A percentile compares a stretch with the other conserved stretches of the same genome.
phyloP scores from a whole-genome alignment of 2,329 filamentous ascomycete species.

The Xylaria sp. region DNA sequence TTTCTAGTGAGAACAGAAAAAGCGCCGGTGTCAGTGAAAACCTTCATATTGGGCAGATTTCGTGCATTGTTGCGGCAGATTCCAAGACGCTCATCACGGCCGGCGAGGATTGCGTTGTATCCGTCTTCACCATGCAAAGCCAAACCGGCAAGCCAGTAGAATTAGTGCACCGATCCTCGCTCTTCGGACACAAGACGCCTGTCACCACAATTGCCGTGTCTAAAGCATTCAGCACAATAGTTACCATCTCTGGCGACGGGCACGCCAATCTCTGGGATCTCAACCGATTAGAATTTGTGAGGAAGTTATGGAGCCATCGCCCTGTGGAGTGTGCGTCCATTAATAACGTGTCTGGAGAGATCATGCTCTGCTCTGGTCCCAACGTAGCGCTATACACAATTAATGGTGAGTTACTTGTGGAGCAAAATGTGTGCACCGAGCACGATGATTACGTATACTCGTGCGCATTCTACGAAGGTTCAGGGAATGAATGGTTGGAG shows the following conservation, averaged over 20 bases:
- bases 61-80: conserved; percentile 84
- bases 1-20: conserved; percentile 83
- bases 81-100: conserved; percentile 91
- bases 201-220: conserved; percentile 87
- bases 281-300: conserved; percentile 87
- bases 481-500: conserved; percentile 91
- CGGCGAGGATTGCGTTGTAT: conserved; percentile 91
- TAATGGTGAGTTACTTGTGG: conserved; percentile 84
- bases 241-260: conserved; percentile 85
- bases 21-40: conserved; percentile 91
- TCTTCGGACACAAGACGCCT: conserved; percentile 90
- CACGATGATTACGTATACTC: conserved; percentile 81
- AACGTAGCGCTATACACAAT: conserved; percentile 84
- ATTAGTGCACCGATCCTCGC: conserved; percentile 78
- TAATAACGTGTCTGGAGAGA: conserved; percentile 91
- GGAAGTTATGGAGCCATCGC: conserved; percentile 71
- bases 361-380: conserved; percentile 83
- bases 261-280: conserved; percentile 93
- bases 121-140: conserved; percentile 79
- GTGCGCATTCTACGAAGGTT: conserved; percentile 93
- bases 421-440: conserved; percentile 79
- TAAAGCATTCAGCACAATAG: conserved; percentile 86
- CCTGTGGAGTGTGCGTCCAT: conserved; percentile 80
- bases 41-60: conserved; percentile 89
- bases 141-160: conserved; percentile 77